These are phyloP conservation scores for Coniochaeta sp. DNA, from an alignment of 2,329 filamentous ascomycete genomes.

Conservation along the genomic window DNA sequence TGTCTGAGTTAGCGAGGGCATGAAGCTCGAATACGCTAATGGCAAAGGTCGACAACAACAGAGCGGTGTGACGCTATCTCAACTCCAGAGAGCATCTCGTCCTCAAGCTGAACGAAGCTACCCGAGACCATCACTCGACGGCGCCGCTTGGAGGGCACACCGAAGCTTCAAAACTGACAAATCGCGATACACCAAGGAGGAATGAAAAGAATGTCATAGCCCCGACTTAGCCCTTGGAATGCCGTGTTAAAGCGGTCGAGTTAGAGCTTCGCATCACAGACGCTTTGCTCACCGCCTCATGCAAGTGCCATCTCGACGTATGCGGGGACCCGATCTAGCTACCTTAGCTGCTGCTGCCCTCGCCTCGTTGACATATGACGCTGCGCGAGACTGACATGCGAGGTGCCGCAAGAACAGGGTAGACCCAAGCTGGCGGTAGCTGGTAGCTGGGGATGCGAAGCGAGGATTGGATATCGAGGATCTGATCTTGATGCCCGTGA, in stretches of 20 bases:
- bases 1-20: no score
- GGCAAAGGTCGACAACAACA: background rate
- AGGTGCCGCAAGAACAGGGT: background rate
- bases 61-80: background rate
- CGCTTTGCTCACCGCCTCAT: background rate
- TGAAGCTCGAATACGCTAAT: no score
- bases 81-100: background rate
- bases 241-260: background rate
- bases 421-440: conserved; percentile 1
- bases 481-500: no score
- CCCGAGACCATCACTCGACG: background rate
- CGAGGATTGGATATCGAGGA: background rate
- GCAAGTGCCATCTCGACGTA: background rate
- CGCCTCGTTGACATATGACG: background rate
- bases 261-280: background rate
- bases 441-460: no score
- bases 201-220: background rate
- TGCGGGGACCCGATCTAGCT: background rate
- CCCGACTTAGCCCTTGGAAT: background rate
- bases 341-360: no score
- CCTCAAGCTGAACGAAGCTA: background rate
- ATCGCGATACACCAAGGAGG: no score
- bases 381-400: background rate
- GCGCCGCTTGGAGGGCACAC: no score
- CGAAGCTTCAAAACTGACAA: no score